A percentile compares a stretch with the other conserved stretches of the same genome.
phyloP scores from a whole-genome alignment of 345 rosid species.

The Salix brachista region DNA sequence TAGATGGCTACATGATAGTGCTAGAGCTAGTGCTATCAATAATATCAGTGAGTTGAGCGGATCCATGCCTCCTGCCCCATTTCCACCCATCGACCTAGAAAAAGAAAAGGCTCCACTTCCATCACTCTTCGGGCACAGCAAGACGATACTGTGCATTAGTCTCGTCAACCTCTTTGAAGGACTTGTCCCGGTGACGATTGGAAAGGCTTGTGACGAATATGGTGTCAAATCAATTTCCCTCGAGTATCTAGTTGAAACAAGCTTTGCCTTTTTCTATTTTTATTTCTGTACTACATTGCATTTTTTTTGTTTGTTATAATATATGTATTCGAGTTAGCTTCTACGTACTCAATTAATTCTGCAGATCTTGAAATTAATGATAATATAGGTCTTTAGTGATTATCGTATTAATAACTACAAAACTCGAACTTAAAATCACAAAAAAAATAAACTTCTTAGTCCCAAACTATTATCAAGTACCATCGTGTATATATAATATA shows the following conservation, averaged over 20 bases:
- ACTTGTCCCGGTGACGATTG: neutral
- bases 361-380: accelerated
- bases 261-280: neutral
- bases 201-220: neutral
- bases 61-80: neutral
- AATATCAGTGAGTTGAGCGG: neutral
- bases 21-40: neutral
- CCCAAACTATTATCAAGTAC: too few species aligned
- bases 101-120: neutral
- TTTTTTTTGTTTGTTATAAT: too few species aligned
- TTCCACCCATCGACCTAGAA: neutral
- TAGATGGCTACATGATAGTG: neutral
- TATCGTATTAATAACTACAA: too few species aligned
- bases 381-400: accelerated
- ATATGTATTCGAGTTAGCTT: too few species aligned
- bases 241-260: neutral
- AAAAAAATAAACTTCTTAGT: too few species aligned
- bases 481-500: too few species aligned
- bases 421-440: too few species aligned
- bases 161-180: neutral
- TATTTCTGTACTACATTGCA: neutral
- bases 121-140: neutral
- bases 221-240: neutral
- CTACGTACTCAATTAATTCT: accelerated
- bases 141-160: neutral